Conservation (phyloP, 371 early-diverging fungal genomes). For the Synchytrium microbalum region DNA sequence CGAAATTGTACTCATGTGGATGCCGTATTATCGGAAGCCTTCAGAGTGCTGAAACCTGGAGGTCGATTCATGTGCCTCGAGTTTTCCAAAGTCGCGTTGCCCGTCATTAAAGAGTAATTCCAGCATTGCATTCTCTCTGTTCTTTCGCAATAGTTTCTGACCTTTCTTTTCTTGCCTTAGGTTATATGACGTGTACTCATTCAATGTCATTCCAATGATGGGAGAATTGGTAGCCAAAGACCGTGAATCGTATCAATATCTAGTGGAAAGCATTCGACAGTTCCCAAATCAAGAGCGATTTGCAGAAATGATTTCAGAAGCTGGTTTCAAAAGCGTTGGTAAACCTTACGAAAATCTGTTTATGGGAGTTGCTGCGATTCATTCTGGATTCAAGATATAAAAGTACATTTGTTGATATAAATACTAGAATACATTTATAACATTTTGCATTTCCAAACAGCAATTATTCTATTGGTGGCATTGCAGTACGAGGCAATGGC, state of each 20-base stretch:
- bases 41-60: slow-evolving; percentile 88
- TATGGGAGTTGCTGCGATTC: slow-evolving; percentile 94
- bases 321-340: slow-evolving; percentile 85
- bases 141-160: background rate
- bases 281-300: slow-evolving; percentile 90
- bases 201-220: slow-evolving; percentile 84
- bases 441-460: background rate
- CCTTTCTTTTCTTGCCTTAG: slow-evolving; percentile 30
- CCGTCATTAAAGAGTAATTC: slow-evolving; percentile 63
- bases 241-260: slow-evolving; percentile 88
- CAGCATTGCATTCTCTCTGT: background rate
- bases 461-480: background rate
- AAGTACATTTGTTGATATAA: background rate
- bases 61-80: slow-evolving; percentile 93
- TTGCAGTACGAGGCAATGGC: background rate
- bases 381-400: slow-evolving; percentile 82
- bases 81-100: slow-evolving; percentile 86
- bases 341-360: slow-evolving; percentile 89
- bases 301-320: slow-evolving; percentile 79
- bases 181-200: slow-evolving; percentile 87
- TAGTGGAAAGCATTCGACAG: slow-evolving; percentile 95
- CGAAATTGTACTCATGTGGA: slow-evolving; percentile 95
- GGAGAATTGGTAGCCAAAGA: slow-evolving; percentile 87
- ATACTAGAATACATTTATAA: background rate
- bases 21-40: slow-evolving; percentile 76